These are phyloP conservation scores for Roridomyces roridus DNA, from an alignment of 768 basidiomycete species.

Conservation along the genomic window DNA sequence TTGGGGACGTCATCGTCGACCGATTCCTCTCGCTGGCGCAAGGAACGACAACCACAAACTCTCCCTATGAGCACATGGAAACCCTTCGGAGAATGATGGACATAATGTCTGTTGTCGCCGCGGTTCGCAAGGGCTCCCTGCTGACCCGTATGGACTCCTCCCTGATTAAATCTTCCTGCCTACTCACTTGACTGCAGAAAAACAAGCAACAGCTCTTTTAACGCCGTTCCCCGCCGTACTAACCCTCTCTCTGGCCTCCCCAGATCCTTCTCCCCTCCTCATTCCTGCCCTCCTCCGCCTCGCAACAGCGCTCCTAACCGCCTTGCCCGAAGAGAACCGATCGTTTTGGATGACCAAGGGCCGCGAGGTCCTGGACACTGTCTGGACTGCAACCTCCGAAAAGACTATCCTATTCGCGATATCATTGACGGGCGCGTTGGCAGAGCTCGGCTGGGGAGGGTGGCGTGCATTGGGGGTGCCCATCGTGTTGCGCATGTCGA, in stretches of 20 bases:
- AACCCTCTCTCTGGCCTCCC: conserved; percentile 23
- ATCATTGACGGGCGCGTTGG: conserved; percentile 63
- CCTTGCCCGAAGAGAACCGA: conserved; percentile 44
- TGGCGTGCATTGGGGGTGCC: conserved; percentile 77
- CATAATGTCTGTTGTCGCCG: conserved; percentile 58
- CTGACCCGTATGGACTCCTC: conserved; percentile 55
- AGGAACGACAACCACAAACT: conserved; percentile 11
- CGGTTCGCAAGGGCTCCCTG: conserved; percentile 76
- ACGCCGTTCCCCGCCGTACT: conserved; percentile 37
- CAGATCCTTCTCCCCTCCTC: conserved; percentile 26
- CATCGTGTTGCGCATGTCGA: conserved; percentile 56
- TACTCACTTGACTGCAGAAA: conserved; percentile 30
- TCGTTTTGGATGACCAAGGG: conserved; percentile 58
- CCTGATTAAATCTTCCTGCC: not conserved
- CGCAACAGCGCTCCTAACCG: conserved; percentile 43
- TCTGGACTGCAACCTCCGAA: conserved; percentile 42
- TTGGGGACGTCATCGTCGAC: conserved; percentile 60
- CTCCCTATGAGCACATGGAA: conserved; percentile 37
- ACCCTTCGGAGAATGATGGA: conserved; percentile 60
- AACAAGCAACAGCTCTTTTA: conserved; percentile 42
- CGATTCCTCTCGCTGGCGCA: conserved; percentile 38
- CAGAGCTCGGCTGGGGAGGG: conserved; percentile 74
- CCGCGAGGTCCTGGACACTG: conserved; percentile 59
- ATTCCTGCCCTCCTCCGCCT: conserved; percentile 46
- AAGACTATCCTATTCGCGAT: conserved; percentile 48